Base-by-base conservation (phyloP, 352 stramenopile species). In the Thalassiosira mediterranea region DNA sequence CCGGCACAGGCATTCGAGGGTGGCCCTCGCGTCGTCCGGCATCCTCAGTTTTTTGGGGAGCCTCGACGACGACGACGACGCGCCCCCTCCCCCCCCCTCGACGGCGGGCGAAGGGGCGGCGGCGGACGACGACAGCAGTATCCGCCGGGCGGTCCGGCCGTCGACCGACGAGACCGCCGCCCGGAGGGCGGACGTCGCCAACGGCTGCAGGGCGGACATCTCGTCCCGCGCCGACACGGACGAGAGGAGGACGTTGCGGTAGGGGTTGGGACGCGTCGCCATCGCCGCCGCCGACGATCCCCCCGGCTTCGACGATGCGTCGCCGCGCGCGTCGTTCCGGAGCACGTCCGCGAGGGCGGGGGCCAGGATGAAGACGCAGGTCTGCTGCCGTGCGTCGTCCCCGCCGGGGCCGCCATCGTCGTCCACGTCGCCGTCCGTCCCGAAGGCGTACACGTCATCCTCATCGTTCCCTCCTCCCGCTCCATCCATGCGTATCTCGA, bases 351-450 rank as follows among this genome's bases (percentile, higher is more conserved):
- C 59, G 23, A 92, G 63, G 11, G 72, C 86, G 23, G 86, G 79
- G 15, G 83, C 65, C 21, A 92, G 59, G 15, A 92, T 86, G 67
- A 90, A 92, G 15, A 88, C 72, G 54, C 76, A 89, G 0, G 56
- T 37, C 44, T 83, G 25, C 26, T 56, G 28, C 32, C 46, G 8
- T 19, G 15, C 1, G 15, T 26, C 17, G 28, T 26, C 4, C 10
- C 21, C 17, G 13, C 42, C 10, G 25, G 21, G 10, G 5, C 29
- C 19, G 17, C 19, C 29, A 17, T 53, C 56, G 17, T 34, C n/a
- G 21, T 65, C 49, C 8, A 26, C 19, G 4, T 42, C 37, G 17
- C 5, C 51, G 17, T 65, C 26, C 3, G 60, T 69, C 25, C 60
- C 60, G 57, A 69, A 69, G n/a, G 60, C 29, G 26, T 69, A 69